Evolutionary conservation across 768 basidiomycete genomes (phyloP), one percentile per base, ranked within the genome.

Genomic region (Crepidotus variabilis): DNA sequence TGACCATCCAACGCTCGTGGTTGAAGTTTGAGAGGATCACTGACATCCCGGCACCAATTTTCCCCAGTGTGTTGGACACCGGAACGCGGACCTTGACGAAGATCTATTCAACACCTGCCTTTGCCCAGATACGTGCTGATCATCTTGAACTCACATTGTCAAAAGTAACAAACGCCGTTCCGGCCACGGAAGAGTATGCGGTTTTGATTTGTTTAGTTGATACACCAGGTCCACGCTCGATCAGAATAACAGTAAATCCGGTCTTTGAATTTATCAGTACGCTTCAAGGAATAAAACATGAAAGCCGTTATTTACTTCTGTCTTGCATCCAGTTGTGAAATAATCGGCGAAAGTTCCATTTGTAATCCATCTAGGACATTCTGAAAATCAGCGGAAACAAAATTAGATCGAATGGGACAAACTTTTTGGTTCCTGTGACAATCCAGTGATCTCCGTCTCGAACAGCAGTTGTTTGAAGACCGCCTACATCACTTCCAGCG

Each of bases 351-450:
- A 90, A 18, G 81, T 85, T 55, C 93, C 89, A 63, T 94, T 94
- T 45, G 92, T 92, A 58, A 94, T 93, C 92, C 91, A 94, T 64
- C 89, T 90, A 39, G 20, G 16, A 49, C n/a, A 36, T 18, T 48
- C 23, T 35, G 14, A 14, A 24, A 34, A 49, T 48, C 43, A 55
- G 33, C 47, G 18, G 2, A 21, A 51, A 14, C 2, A 50, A 50
- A 45, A 5, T 10, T 8, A n/a, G 3, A 33, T 54, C 36, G 21
- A 22, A 20, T 52, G 11, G 11, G 23, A 65, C 78, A 2, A 56
- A 88, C 91, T 96, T 96, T 72, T 98, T 98, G 6, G 93, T 94
- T 16, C 96, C 96, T 43, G 87, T 92, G 59, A 98, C 86, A 11
- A 94, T 79, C 88, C 90, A 96, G 43, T 86, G 74, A 61, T 90